Evolutionary conservation across 192 early-diverging fungal species (phyloP).

Genomic region (Coemansia sp.): DNA sequence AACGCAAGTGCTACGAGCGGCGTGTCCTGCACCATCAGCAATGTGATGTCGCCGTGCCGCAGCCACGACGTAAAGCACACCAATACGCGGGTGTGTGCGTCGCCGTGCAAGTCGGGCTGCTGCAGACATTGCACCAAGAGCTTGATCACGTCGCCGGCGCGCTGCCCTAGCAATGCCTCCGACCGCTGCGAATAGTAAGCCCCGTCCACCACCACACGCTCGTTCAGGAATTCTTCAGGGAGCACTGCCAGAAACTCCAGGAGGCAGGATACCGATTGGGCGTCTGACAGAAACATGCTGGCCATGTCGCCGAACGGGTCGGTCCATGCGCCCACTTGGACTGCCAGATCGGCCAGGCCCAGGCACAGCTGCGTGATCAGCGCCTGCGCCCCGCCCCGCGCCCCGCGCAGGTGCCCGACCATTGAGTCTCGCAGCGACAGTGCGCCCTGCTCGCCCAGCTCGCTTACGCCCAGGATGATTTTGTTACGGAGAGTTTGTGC

Average conservation of each 20-base stretch:
- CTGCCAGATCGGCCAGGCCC: constrained; percentile 76
- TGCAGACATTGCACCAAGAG: constrained; percentile 70
- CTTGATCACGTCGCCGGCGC: constrained; percentile 66
- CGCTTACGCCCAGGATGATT: constrained; percentile 77
- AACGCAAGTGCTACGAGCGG: constrained; percentile 71
- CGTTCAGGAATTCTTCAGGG: constrained; percentile 81
- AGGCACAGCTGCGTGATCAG: constrained; percentile 81
- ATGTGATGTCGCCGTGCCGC: constrained; percentile 70
- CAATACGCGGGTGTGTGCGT: constrained; percentile 63
- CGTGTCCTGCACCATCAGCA: constrained; percentile 59
- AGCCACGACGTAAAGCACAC: constrained; percentile 85
- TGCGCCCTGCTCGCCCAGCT: constrained; percentile 66
- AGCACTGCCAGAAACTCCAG: constrained; percentile 82
- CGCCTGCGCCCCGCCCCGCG: constrained; percentile 57
- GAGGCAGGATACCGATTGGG: constrained; percentile 62
- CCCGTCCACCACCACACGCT: constrained; percentile 60
- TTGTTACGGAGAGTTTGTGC: constrained; percentile 93
- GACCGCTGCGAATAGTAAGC: constrained; percentile 60
- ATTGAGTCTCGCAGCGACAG: constrained; percentile 75
- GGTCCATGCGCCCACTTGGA: constrained; percentile 78
- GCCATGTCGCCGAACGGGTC: constrained; percentile 76
- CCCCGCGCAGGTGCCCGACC: constrained; percentile 61
- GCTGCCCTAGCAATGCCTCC: constrained; percentile 60
- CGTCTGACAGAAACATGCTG: constrained; percentile 60
- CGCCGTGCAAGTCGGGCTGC: constrained; percentile 54